Percentiles rank a stretch among this genome's conserved stretches.
Conservation (phyloP, 495 filamentous ascomycete species). For the Pseudotulostoma volvatum region DNA sequence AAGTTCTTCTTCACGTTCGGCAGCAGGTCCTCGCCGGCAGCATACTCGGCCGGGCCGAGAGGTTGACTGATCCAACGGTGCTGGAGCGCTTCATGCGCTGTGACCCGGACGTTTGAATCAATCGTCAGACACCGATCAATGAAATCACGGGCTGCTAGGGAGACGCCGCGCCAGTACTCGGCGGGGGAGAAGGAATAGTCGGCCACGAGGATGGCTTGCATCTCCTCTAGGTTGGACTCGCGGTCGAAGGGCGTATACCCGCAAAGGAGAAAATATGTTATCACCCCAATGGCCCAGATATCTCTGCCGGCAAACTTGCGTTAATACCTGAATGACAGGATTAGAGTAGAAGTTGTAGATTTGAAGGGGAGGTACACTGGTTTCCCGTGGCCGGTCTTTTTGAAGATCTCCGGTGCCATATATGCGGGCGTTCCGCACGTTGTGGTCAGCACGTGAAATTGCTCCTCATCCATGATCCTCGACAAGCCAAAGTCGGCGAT, state of each 20-base stretch:
- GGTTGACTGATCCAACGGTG: conserved; percentile 68
- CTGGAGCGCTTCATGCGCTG: conserved; percentile 81
- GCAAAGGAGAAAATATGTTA: conserved; percentile 92
- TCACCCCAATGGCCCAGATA: conserved; percentile 68
- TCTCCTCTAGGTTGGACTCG: conserved; percentile 93
- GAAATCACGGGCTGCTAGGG: conserved; percentile 72
- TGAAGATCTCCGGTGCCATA: conserved; percentile 77
- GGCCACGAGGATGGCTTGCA: conserved; percentile 93
- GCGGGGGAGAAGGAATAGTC: conserved; percentile 93
- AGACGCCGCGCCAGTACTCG: conserved; percentile 93
- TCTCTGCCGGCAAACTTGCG: no score
- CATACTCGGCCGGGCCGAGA: conserved; percentile 27
- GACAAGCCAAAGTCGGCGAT: conserved; percentile 94
- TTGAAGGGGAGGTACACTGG: conserved; percentile 41
- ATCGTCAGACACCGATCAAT: conserved; percentile 79
- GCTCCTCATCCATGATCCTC: conserved; percentile 97
- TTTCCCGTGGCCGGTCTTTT: conserved; percentile 64
- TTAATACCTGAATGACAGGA: no score
- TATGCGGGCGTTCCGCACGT: conserved; percentile 97
- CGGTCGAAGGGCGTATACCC: conserved; percentile 98
- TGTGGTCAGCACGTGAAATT: conserved; percentile 94
- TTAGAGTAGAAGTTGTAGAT: conserved; percentile 2
- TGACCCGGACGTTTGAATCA: conserved; percentile 73
- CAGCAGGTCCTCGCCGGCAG: conserved; percentile 64
- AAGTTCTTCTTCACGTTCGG: conserved; percentile 98